Conservation (phyloP, 768 basidiomycete species). For the Hygrocybe punicea region DNA sequence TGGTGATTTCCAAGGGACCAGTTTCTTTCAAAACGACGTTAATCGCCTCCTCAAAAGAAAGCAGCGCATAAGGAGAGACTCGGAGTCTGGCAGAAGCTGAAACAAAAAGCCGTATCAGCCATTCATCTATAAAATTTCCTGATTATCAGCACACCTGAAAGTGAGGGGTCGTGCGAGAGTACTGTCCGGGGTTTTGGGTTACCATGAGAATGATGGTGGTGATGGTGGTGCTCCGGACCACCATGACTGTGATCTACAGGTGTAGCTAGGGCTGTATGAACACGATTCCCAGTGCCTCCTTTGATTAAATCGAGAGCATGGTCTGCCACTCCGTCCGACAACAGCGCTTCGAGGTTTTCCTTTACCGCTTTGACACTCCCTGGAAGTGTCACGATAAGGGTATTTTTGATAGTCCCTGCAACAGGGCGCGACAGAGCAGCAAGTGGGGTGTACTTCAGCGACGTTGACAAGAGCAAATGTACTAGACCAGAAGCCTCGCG, state of each 20-base stretch:
- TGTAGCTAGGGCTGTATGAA: constrained; percentile 52
- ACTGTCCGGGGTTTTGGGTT: constrained; percentile 54
- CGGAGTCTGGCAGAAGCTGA: constrained; percentile 72
- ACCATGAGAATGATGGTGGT: constrained; percentile 39
- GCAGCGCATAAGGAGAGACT: constrained; percentile 70
- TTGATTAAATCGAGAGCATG: constrained; percentile 73
- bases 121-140: background rate
- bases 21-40: constrained; percentile 50
- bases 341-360: constrained; percentile 66
- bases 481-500: constrained; percentile 69
- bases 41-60: constrained; percentile 66
- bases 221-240: constrained; percentile 28
- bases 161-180: constrained; percentile 67
- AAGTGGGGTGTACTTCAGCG: constrained; percentile 70
- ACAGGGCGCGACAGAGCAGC: constrained; percentile 82
- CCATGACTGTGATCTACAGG: constrained; percentile 24
- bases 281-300: constrained; percentile 59
- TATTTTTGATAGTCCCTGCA: constrained; percentile 65
- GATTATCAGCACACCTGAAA: constrained; percentile 48
- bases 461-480: constrained; percentile 65
- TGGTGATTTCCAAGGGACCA: constrained; percentile 37
- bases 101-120: background rate
- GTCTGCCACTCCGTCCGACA: constrained; percentile 53
- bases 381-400: constrained; percentile 75
- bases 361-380: constrained; percentile 83